Evolutionary conservation across 106 monocot species (phyloP).

Genomic region (Amphibolis antarctica): DNA sequence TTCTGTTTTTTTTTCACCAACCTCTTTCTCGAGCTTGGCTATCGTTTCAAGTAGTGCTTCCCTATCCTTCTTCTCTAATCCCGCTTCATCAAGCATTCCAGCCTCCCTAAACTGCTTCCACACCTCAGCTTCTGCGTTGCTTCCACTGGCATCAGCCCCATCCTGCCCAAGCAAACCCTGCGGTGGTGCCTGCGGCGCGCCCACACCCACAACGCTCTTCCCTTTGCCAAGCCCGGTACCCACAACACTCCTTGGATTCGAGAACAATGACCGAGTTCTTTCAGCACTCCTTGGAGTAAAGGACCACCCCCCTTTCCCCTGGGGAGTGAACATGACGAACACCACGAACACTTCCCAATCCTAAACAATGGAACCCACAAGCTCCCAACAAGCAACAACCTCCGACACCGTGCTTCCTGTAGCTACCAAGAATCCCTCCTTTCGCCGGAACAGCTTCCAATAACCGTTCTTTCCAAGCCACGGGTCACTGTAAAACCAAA

Average conservation of each 20-base stretch:
- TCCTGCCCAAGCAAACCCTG: constrained; percentile 29
- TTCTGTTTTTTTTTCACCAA: constrained; percentile 2
- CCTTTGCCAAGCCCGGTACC: constrained; percentile 20
- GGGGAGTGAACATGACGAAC: constrained; percentile 57
- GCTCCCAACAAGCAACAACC: background rate
- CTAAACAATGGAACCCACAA: background rate
- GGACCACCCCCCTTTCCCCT: constrained; percentile 48
- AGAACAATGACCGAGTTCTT: background rate
- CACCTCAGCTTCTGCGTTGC: constrained; percentile 20
- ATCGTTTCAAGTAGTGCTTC: constrained; percentile 40
- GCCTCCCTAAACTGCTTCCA: constrained; percentile 62
- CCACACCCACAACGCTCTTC: constrained; percentile 17
- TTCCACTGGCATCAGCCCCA: constrained; percentile 10
- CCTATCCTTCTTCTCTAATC: constrained; percentile 51
- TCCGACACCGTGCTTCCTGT: background rate
- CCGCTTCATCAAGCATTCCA: constrained; percentile 58
- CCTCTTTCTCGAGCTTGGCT: constrained; percentile 43
- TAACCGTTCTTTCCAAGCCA: too few relatives aligned
- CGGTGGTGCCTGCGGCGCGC: constrained; percentile 26
- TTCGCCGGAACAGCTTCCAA: too few relatives aligned
- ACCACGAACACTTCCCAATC: constrained; percentile 9
- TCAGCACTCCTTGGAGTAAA: constrained; percentile 22
- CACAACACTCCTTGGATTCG: background rate
- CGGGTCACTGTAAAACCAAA: too few relatives aligned
- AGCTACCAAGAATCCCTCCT: background rate